Conservation (phyloP, 2,329 filamentous ascomycete genomes). For the Aphanocladium album region DNA sequence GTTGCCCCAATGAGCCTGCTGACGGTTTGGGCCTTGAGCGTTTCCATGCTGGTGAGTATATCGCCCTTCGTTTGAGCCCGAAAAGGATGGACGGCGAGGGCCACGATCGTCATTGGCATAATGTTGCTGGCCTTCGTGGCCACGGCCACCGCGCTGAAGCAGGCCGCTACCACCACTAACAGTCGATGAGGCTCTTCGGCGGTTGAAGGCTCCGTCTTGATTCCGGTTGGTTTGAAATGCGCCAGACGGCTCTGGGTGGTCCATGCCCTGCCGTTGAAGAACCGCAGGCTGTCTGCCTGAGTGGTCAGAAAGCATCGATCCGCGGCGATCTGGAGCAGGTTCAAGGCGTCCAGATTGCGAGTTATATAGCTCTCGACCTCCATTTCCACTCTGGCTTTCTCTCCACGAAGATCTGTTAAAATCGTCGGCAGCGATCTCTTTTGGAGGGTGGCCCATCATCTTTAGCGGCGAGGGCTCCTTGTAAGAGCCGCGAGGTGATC, state of each 20-base stretch:
- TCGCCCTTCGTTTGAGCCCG: conserved; percentile 47
- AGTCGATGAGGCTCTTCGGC: conserved; percentile 83
- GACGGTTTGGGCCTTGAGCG: conserved; percentile 22
- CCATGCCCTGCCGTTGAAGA: conserved; percentile 65
- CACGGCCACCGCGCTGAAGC: conserved; percentile 50
- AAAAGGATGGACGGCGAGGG: conserved; percentile 44
- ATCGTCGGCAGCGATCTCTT: conserved; percentile 90
- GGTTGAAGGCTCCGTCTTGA: conserved; percentile 63
- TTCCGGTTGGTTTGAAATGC: conserved; percentile 76
- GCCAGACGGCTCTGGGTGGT: conserved; percentile 73
- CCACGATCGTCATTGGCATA: conserved; percentile 38
- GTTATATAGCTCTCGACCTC: conserved; percentile 79
- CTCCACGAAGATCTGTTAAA: conserved; percentile 82
- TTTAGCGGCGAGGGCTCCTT: conserved; percentile 55
- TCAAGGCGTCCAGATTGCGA: conserved; percentile 94
- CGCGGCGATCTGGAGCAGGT: conserved; percentile 74
- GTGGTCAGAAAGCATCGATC: conserved; percentile 61
- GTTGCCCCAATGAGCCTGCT: conserved; percentile 26
- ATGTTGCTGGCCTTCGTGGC: conserved; percentile 34
- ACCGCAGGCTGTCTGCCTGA: conserved; percentile 69
- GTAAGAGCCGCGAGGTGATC: conserved; percentile 42
- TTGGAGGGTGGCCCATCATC: conserved; percentile 47
- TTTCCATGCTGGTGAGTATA: conserved; percentile 35
- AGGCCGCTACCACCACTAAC: conserved; percentile 81
- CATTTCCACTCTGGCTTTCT: conserved; percentile 54